These are phyloP conservation scores for Citrullus colocynthis DNA, from an alignment of 306 rosid species.

Conservation along the genomic window DNA sequence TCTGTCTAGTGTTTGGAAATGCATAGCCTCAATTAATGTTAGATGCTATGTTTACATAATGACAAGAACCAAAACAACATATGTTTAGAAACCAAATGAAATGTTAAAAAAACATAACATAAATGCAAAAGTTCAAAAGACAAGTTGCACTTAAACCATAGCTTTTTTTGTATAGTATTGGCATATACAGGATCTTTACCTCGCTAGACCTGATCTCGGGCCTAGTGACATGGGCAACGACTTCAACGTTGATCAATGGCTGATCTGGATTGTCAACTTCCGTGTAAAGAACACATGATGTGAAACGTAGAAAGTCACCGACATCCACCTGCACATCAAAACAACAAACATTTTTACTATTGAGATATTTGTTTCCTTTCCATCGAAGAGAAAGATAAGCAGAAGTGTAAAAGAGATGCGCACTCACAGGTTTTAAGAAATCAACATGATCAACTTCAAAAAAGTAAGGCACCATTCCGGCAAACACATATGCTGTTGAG, in stretches of 20 bases:
- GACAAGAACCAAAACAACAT: neutral
- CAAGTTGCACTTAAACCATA: neutral
- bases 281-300: slow-evolving; percentile 75
- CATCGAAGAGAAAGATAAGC: neutral
- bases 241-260: slow-evolving; percentile 85
- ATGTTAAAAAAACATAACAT: neutral
- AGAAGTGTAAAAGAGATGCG: neutral
- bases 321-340: slow-evolving; percentile 66
- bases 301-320: slow-evolving; percentile 84
- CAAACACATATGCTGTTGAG: slow-evolving; percentile 85
- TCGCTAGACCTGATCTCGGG: slow-evolving; percentile 84
- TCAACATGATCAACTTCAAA: slow-evolving; percentile 94
- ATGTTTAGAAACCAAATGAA: neutral
- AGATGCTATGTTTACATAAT: neutral
- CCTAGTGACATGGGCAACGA: slow-evolving; percentile 90
- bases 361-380: neutral
- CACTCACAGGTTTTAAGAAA: slow-evolving; percentile 81
- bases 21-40: neutral
- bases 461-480: slow-evolving; percentile 83
- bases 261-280: slow-evolving; percentile 59
- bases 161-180: neutral
- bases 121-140: neutral
- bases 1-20: neutral
- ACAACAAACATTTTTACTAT: neutral
- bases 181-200: slow-evolving; percentile 24